Base-by-base conservation (phyloP, 129 eudicot genomes). In the Pittosporum tobira region DNA sequence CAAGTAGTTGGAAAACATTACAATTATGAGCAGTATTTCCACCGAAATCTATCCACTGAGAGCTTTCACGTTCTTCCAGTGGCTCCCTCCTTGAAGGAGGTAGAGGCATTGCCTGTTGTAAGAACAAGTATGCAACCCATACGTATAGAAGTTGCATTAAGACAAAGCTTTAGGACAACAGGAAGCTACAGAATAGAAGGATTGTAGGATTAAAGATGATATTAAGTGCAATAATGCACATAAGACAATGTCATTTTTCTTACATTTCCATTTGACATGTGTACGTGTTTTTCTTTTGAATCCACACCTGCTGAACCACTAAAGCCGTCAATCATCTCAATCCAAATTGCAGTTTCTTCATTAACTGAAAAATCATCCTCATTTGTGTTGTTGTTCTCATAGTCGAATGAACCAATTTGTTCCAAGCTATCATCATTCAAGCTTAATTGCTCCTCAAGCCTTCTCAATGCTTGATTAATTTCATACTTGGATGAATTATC, bases 391-490 rank as follows among this genome's bases (percentile, higher is more conserved):
- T 59, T 77, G 65, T 73, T 73, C 70, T 71, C 83, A 67, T 46
- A 27, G 69, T 57, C 63, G 63, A 67, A 60, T 26, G 68, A 54
- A 64, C 63, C 67, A 48, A 68, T 14, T 45, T 73, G 77, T 71
- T 75, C 62, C 29, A 76, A 31, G 54, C 68, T 71, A 13, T 90
- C 86, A 68, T 86, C 98, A 42, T 72, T 78, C 71, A 91, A 83
- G 74, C 96, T 88, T 70, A 88, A 68, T 68, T 88, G 94, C 63
- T 81, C 82, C 65, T 82, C 73, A 45, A 88, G 78, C 71, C 73
- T 68, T 74, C 72, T 58, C 59, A 84, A 52, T 45, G 94, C 87
- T 42, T 84, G 84, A 79, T 49, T 78, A 46, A 83, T 40, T 43
- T 80, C 81, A 62, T 59, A 65, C 60, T 60, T 71, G 20, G 86